These are phyloP conservation scores for Hysterangium stoloniferum DNA, from an alignment of 768 basidiomycete genomes.

Conservation along the genomic window DNA sequence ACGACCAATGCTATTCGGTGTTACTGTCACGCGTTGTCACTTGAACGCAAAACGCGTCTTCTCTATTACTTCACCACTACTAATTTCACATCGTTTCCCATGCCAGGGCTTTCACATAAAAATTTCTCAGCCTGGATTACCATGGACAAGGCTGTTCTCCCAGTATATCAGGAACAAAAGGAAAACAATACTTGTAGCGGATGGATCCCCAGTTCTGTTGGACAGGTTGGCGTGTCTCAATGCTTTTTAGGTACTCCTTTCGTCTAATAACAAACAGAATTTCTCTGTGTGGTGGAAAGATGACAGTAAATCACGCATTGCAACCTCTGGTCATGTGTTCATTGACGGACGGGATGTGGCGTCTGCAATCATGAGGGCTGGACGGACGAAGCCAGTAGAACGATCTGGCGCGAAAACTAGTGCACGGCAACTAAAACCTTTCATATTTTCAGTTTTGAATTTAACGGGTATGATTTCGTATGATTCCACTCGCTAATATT, in stretches of 20 bases:
- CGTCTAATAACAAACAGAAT: constrained; percentile 25
- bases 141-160: constrained; percentile 39
- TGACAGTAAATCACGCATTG: constrained; percentile 37
- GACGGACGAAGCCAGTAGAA: constrained; percentile 48
- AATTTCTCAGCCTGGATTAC: constrained; percentile 68
- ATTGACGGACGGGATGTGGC: constrained; percentile 42
- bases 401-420: constrained; percentile 37
- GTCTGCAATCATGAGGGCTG: constrained; percentile 39
- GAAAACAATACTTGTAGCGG: constrained; percentile 40
- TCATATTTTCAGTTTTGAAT: constrained; percentile 42
- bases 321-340: constrained; percentile 54
- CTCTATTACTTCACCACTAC: neutral
- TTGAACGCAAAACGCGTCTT: neutral
- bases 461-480: constrained; percentile 28
- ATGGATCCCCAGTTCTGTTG: constrained; percentile 58
- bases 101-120: constrained; percentile 38
- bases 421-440: constrained; percentile 42
- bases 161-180: constrained; percentile 48
- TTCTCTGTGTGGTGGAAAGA: constrained; percentile 65
- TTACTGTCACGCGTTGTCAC: constrained; percentile 2
- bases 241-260: neutral
- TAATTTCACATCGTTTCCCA: neutral
- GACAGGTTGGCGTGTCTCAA: constrained; percentile 35
- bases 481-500: neutral
- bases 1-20: neutral